Evolutionary conservation across 2,329 filamentous ascomycete species (phyloP).

Genomic region (Thelonectria discophora): DNA sequence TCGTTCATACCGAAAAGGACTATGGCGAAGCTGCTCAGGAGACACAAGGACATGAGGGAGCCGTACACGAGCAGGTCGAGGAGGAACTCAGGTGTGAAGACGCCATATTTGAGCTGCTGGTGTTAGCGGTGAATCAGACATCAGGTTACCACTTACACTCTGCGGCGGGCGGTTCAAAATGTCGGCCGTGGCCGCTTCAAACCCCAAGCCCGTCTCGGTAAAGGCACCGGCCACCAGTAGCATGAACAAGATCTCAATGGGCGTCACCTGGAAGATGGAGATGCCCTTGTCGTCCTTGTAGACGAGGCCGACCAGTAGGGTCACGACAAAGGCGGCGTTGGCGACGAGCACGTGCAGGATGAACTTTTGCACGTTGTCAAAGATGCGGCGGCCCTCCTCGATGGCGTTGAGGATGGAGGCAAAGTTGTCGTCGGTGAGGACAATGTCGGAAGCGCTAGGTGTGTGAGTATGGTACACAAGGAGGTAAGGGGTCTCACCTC

Average conservation of each 20-base stretch:
- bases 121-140: background rate
- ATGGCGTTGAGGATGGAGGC: constrained; percentile 75
- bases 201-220: constrained; percentile 78
- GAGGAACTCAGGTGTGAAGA: constrained; percentile 72
- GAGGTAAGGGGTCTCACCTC: constrained; percentile 46
- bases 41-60: constrained; percentile 70
- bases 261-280: constrained; percentile 76
- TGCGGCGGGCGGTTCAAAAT: constrained; percentile 76
- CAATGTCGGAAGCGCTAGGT: constrained; percentile 66
- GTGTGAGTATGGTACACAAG: background rate
- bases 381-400: constrained; percentile 75
- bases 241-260: constrained; percentile 79
- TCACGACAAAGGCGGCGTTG: constrained; percentile 75
- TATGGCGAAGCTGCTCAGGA: constrained; percentile 58
- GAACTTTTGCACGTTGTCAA: constrained; percentile 79
- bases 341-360: constrained; percentile 72
- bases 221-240: constrained; percentile 81
- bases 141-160: constrained; percentile 51
- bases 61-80: constrained; percentile 74
- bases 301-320: constrained; percentile 72
- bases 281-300: constrained; percentile 72
- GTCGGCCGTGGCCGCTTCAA: constrained; percentile 74
- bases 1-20: constrained; percentile 61
- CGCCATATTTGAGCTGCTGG: constrained; percentile 55
- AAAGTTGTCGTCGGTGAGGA: constrained; percentile 78